Base-by-base conservation (phyloP, 2,329 filamentous ascomycete species). In the Laburnicola sp. region DNA sequence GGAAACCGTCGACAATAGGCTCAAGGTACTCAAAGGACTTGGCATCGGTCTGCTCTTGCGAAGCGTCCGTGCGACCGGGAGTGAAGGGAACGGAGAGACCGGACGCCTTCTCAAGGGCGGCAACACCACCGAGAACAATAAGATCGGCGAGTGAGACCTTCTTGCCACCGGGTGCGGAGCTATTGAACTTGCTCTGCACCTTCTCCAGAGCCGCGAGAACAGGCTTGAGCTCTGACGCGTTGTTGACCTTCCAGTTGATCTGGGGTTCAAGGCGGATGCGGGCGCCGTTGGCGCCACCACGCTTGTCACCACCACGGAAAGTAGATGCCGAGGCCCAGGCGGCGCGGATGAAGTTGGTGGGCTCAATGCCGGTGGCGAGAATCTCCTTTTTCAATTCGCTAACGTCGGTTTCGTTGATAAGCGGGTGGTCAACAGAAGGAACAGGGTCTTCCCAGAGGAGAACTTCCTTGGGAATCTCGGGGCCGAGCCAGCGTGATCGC, bases 271-370 rank as follows among this genome's bases (percentile, higher is more conserved):
- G 86, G 30, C 86, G 85, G 64, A 92, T 89, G 62, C 88, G 88
- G 10, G 83, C 88, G 63, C 88, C 88, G 65, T 92, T 92, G 74
- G 88, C 88, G 67, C 88, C 88, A 60, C 88, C 88, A 59, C 88
- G 88, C 83, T 91, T 91, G 78, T 92, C 88, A 60, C 84, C 82
- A 61, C 84, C 82, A 54, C 70, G 70, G 67, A 69, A 71, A 9
- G 68, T 65, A 26, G 70, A 69, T 35, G 69, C 69, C 1, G 70
- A 66, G 21, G 68, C 66, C 70, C 70, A 72, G 28, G 70, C 70
- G 50, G 64, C 64, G 44, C 80, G 79, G 47, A 91, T 80, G 52
- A 91, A 77, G 73, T 84, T 83, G 50, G 79, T 77, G 4, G 80
- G 74, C 50, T 80, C 78, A 3, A 90, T 65, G 11, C 85, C 85